Base-by-base conservation (phyloP, 345 rosid genomes). In the Salix koriyanagi region DNA sequence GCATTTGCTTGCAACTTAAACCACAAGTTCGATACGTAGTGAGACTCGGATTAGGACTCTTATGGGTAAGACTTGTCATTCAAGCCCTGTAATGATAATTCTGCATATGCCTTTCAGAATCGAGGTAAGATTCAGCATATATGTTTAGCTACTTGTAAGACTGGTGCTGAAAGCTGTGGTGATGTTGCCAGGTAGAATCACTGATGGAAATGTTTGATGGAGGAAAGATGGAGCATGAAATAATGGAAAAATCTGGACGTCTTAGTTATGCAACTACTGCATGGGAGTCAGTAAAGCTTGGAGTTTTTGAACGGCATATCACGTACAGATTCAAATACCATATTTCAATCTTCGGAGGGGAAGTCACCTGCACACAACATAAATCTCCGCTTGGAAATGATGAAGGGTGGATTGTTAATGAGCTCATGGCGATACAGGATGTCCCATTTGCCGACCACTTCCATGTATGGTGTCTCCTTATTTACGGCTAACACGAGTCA, bases 201-300 rank as follows among this genome's bases (percentile, higher is more conserved):
- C 75, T 90, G 7, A 90, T 90, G 95, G 91, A 84, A 71, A 73
- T 90, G 65, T 94, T 94, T 79, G 84, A 79, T 6, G 94, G 97
- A 67, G 94, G 97, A 79, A 86, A 80, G 52, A 50, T 88, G 77
- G 96, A 95, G 85, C 83, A 85, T 44, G 85, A 58, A 73, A 81
- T 93, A 21, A 91, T 95, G 97, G 98, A 89, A 78, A 88, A 82
- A 84, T 88, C 97, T 0, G 96, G 97, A 72, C 90, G 97, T 80
- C 86, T 88, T 39, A 82, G 78, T 76, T 93, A 95, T 50, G 78
- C 78, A 11, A 82, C 82, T 1, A 85, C 92, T 19, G 64, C 69
- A 37, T 95, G 99, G 99, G 97, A 87, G 70, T 79, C 84, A 4
- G 82, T 79, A 52, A 88, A 82, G 19, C 78, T 80, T 0, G 92